phyloP scores from a whole-genome alignment of 2,329 filamentous ascomycete species.

The Apiospora marii region DNA sequence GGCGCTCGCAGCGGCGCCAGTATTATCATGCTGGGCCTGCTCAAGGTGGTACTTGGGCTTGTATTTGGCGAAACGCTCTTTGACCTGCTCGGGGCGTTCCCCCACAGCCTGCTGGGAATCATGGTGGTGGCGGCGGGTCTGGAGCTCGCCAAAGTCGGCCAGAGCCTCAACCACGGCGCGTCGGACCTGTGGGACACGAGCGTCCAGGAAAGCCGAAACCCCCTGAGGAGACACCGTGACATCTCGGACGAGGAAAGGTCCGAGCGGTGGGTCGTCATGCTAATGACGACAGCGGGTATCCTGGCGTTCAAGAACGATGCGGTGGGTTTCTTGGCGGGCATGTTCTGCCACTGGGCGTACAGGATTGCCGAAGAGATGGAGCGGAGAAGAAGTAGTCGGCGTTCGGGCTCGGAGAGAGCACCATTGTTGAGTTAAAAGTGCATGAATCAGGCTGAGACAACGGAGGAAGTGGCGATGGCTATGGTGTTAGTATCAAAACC shows the following conservation, averaged over 20 bases:
- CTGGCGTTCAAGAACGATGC: slow-evolving; percentile 91
- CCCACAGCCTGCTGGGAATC: slow-evolving; percentile 78
- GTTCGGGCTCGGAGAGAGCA: slow-evolving; percentile 38
- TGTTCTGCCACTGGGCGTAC: slow-evolving; percentile 80
- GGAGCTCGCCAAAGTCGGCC: slow-evolving; percentile 85
- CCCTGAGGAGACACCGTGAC: slow-evolving; percentile 54
- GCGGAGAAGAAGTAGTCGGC: not conserved
- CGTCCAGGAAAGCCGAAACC: slow-evolving; percentile 45
- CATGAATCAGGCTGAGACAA: not conserved
- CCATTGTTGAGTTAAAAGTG: slow-evolving; percentile 37
- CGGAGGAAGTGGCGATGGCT: not conserved
- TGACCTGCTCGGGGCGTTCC: slow-evolving; percentile 74
- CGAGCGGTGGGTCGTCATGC: slow-evolving; percentile 87
- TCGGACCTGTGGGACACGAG: slow-evolving; percentile 66
- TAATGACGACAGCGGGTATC: slow-evolving; percentile 83
- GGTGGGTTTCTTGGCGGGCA: slow-evolving; percentile 82
- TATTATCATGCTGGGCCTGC: slow-evolving; percentile 77
- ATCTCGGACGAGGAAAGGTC: slow-evolving; percentile 73
- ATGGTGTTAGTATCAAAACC: not conserved
- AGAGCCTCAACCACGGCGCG: slow-evolving; percentile 79
- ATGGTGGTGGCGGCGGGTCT: slow-evolving; percentile 91
- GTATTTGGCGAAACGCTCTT: slow-evolving; percentile 79
- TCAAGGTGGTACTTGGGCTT: slow-evolving; percentile 80
- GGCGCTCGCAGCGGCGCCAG: slow-evolving; percentile 88
- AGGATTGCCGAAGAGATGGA: slow-evolving; percentile 50